Percentiles rank a stretch among this genome's conserved stretches.
Conservation (phyloP, 257 asterid genomes). For the Solanum ahanhuiri region DNA sequence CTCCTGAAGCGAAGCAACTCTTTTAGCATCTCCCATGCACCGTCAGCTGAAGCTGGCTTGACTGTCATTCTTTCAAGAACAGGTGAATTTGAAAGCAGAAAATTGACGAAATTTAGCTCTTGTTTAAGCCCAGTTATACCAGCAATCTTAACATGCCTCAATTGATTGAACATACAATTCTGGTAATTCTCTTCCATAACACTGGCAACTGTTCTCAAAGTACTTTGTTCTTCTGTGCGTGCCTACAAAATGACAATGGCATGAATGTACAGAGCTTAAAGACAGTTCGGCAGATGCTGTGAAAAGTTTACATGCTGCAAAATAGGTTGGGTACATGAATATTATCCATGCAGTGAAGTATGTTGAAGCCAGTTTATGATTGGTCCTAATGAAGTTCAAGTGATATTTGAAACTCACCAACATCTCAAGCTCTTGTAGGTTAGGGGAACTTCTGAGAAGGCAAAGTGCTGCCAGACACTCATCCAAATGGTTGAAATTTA, state of each 20-base stretch:
- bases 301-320: background rate
- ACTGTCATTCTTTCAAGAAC: constrained; percentile 75
- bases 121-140: constrained; percentile 52
- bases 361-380: background rate
- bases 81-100: constrained; percentile 62
- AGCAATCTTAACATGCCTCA: constrained; percentile 53
- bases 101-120: constrained; percentile 67
- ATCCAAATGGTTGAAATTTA: constrained; percentile 52
- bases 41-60: constrained; percentile 51
- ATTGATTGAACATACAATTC: constrained; percentile 36
- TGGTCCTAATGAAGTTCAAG: background rate
- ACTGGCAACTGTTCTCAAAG: constrained; percentile 10
- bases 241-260: constrained; percentile 32
- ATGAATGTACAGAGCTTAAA: background rate
- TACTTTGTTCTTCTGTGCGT: constrained; percentile 55
- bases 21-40: constrained; percentile 68
- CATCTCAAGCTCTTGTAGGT: constrained; percentile 90
- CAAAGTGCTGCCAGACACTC: constrained; percentile 80
- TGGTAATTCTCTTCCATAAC: constrained; percentile 25
- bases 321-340: background rate
- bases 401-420: constrained; percentile 42
- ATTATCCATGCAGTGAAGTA: background rate
- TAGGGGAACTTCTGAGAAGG: constrained; percentile 81
- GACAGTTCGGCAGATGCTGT: background rate
- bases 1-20: constrained; percentile 77